phyloP scores from a whole-genome alignment of 2,329 filamentous ascomycete genomes.

The Aschersonia sp. region DNA sequence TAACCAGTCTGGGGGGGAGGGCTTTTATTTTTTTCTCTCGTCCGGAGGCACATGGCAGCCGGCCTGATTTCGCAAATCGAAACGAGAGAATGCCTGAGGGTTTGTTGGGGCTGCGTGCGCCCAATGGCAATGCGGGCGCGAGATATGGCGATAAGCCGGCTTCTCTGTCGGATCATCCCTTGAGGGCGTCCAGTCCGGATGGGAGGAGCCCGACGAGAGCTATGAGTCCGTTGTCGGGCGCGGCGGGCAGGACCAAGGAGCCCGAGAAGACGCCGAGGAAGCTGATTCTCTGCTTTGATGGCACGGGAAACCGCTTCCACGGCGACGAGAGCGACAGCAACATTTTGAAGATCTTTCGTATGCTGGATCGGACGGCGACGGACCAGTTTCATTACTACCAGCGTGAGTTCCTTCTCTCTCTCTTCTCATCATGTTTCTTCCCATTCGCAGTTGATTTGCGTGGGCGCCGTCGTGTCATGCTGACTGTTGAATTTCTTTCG shows the following conservation, averaged over 20 bases:
- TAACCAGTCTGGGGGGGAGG: too few relatives aligned
- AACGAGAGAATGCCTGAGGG: conserved; percentile 1
- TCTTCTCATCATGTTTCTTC: background rate
- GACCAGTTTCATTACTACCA: conserved; percentile 54
- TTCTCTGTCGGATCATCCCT: background rate
- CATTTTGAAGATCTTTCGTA: conserved; percentile 57
- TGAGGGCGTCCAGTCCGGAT: background rate
- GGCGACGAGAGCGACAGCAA: conserved; percentile 50
- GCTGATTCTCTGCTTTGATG: conserved; percentile 47
- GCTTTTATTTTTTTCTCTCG: too few relatives aligned
- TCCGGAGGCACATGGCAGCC: too few relatives aligned
- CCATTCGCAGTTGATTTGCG: background rate
- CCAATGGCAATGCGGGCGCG: background rate
- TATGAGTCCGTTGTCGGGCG: conserved; percentile 1
- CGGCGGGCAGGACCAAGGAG: background rate
- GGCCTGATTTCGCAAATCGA: background rate
- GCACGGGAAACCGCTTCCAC: conserved; percentile 49
- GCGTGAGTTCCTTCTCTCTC: conserved; percentile 23
- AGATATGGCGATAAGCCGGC: background rate
- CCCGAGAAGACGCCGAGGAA: conserved; percentile 18
- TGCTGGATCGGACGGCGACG: conserved; percentile 48
- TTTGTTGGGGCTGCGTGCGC: background rate
- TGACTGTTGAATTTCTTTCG: background rate
- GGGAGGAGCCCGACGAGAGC: background rate
- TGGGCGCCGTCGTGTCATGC: background rate